A percentile compares a stretch with the other conserved stretches of the same genome.
phyloP scores from a whole-genome alignment of 164 flowering plant species.

The Tinospora cordifolia region DNA sequence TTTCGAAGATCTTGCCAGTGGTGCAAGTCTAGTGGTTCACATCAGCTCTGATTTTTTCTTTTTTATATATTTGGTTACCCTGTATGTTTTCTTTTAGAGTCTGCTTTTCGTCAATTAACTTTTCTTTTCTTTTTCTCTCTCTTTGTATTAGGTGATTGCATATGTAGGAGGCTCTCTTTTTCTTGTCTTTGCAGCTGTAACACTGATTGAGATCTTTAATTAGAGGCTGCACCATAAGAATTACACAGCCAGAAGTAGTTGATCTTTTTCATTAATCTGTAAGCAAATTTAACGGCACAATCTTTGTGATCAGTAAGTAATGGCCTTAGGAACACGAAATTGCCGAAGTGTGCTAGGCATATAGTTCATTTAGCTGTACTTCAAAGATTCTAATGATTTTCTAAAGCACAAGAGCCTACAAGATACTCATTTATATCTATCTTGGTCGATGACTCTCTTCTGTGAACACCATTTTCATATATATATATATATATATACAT shows the following conservation, averaged over 20 bases:
- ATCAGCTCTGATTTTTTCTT: background rate
- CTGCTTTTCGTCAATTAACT: background rate
- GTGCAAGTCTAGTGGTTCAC: no score
- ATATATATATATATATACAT: no score
- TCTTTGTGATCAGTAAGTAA: background rate
- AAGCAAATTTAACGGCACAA: background rate
- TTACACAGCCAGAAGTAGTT: background rate
- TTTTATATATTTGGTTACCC: background rate
- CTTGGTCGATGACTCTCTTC: no score
- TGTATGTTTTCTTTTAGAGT: background rate
- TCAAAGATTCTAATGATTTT: no score
- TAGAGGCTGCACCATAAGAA: constrained; percentile 17
- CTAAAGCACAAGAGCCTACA: no score
- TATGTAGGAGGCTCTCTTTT: constrained; percentile 82
- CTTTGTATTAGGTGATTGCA: constrained; percentile 49
- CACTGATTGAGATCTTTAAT: constrained; percentile 60
- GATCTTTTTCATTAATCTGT: constrained; percentile 5
- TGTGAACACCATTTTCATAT: no score
- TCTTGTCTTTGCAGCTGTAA: constrained; percentile 75
- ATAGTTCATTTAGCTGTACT: no score
- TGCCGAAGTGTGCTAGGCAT: no score
- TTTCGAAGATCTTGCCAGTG: no score
- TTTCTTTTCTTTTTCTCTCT: constrained; percentile 1
- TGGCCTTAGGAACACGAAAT: no score
- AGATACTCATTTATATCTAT: no score